Conservation (phyloP, 179 eudicot genomes). For the Corrigiola litoralis region DNA sequence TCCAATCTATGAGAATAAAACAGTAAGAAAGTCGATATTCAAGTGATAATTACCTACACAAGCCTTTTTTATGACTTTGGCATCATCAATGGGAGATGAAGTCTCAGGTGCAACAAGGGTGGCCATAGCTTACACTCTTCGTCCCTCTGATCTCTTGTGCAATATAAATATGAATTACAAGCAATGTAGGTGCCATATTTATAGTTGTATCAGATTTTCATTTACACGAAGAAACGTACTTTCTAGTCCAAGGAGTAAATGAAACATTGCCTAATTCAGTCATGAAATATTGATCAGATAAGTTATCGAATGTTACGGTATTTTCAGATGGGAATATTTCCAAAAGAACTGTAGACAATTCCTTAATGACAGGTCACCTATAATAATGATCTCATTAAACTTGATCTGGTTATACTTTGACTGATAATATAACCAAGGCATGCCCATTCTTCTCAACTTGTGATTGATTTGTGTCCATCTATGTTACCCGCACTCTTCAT, state of each 20-base stretch:
- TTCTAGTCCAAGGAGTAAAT: too few species aligned
- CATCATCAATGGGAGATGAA: slow-evolving; percentile 74
- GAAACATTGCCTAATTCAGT: too few species aligned
- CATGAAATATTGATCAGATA: too few species aligned
- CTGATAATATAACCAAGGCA: too few species aligned
- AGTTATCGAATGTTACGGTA: neutral
- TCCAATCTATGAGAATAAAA: too few species aligned
- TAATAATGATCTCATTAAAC: neutral
- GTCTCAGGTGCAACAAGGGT: slow-evolving; percentile 53
- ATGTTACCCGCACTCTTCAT: too few species aligned
- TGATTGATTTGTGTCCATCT: too few species aligned
- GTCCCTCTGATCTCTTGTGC: neutral
- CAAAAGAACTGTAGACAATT: neutral
- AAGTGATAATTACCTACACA: slow-evolving; percentile 34
- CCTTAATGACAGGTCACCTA: neutral
- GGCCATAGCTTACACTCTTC: slow-evolving; percentile 35
- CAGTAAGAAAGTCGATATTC: neutral
- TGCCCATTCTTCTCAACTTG: too few species aligned
- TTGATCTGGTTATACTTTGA: neutral
- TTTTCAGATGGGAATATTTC: too few species aligned
- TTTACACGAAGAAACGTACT: too few species aligned
- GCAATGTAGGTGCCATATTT: neutral
- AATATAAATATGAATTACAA: neutral
- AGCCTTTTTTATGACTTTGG: slow-evolving; percentile 64
- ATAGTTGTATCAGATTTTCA: slow-evolving; percentile 7